Conservation (phyloP, 345 rosid species). For the Aquilaria malaccensis region DNA sequence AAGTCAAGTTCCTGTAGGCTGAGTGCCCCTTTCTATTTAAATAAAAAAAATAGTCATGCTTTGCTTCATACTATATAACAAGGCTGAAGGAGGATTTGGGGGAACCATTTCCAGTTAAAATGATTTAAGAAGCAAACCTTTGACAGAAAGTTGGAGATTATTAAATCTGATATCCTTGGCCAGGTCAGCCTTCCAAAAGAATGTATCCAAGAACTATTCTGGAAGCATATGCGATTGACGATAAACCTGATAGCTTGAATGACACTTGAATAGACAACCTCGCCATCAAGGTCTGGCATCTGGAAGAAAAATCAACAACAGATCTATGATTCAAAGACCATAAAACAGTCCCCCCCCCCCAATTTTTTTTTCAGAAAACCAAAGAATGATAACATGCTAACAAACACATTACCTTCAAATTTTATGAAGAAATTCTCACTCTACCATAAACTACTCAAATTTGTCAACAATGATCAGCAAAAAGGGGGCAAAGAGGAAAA, state of each 20-base stretch:
- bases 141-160: constrained; percentile 82
- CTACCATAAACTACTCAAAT: no score
- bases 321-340: background rate
- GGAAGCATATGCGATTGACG: constrained; percentile 57
- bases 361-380: background rate
- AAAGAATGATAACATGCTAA: background rate
- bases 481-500: no score
- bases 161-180: constrained; percentile 84
- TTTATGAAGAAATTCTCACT: no score
- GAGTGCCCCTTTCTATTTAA: no score
- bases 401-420: background rate
- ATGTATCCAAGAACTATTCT: constrained; percentile 63
- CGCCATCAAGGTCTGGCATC: constrained; percentile 50
- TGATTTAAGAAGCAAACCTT: constrained; percentile 44
- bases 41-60: no score
- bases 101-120: no score
- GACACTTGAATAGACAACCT: constrained; percentile 52
- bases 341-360: constrained; percentile 1
- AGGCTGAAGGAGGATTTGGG: no score
- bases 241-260: constrained; percentile 59
- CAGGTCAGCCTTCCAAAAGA: constrained; percentile 92
- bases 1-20: no score
- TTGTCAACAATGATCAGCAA: no score
- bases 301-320: constrained; percentile 21
- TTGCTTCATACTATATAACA: no score